Base-by-base conservation (phyloP, 345 rosid species). In the Stellera chamaejasme region DNA sequence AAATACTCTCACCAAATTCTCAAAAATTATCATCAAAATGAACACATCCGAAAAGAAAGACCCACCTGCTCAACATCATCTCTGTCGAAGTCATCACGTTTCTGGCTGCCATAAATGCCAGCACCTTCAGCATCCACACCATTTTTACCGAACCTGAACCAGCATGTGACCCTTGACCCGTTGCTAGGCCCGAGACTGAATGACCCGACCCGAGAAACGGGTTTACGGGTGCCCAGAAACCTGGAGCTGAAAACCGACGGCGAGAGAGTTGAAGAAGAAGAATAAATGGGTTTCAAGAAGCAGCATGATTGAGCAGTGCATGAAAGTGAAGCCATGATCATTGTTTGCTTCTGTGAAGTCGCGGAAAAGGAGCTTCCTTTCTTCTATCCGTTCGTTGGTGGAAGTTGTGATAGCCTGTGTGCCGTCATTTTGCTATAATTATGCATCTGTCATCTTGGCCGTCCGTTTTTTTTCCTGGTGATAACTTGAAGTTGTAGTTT, bases 51-150 rank as follows among this genome's bases (percentile, higher is more conserved):
- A 39, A 54, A 54, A 16, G 36, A 43, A 39, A 63, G 16, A 51
- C 62, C 13, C 50, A 91, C 98, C 98, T 92, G 96, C 64, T 92
- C 98, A n/a, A 92, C 95, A 56, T 92, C 96, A 70, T 92, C 98
- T 78, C 83, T 80, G 58, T 88, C 95, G 60, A 88, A 92, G 66
- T 92, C 98, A 59, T 84, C 96, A 25, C 98, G 79, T 11, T 76
- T 55, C 43, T 92, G 98, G 66, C 96, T 85, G 6, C 96, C 95
- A 72, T 92, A 92, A 65, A 88, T 85, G 43, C 98, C 98, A 56
- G 98, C 96, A 58, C 85, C 83, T 70, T 88, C 90, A 52, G 98
- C 93, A 65, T 91, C 96, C n/a, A 85, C 90, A 16, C 96, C 98
- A 67, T 70, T 82, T 66, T 84, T 82, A 43, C 96, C 96, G 62